These are phyloP conservation scores for Balansia obtecta DNA, from an alignment of 2,329 filamentous ascomycete genomes.

Conservation along the genomic window DNA sequence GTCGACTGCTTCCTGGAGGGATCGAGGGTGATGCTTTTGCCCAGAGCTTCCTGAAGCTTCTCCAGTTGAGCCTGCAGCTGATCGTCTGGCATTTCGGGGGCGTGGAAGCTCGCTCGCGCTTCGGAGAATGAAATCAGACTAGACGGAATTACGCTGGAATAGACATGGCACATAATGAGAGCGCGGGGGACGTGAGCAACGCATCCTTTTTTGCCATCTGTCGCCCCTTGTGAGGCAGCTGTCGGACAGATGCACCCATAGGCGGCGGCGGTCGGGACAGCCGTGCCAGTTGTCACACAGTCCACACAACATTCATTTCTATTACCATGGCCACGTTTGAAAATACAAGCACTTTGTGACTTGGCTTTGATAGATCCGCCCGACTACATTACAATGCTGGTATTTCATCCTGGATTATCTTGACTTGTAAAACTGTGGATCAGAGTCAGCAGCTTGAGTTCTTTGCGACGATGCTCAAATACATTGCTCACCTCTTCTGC, in stretches of 20 bases:
- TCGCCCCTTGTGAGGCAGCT: slow-evolving; percentile 1
- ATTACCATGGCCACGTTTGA: too few species aligned
- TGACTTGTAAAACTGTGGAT: slow-evolving; percentile 25
- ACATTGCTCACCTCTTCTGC: slow-evolving; percentile 44
- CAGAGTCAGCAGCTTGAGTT: slow-evolving; percentile 12
- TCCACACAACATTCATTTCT: neutral
- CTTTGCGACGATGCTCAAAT: neutral
- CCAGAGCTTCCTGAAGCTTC: slow-evolving; percentile 9
- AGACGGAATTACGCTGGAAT: neutral
- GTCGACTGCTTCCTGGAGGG: neutral
- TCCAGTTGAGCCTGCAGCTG: slow-evolving; percentile 5
- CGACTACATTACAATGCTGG: neutral
- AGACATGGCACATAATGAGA: neutral
- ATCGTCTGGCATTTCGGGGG: slow-evolving; percentile 3
- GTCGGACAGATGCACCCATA: neutral
- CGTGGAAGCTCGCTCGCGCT: neutral
- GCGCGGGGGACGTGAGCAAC: neutral
- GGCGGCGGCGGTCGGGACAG: neutral
- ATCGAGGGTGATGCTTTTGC: slow-evolving; percentile 6
- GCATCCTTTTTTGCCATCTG: neutral
- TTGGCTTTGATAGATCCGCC: neutral
- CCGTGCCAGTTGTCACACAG: neutral
- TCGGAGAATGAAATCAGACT: neutral
- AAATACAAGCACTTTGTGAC: neutral
- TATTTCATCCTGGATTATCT: slow-evolving; percentile 10